Percentiles rank a stretch among this genome's conserved stretches.
Evolutionary conservation across 495 filamentous ascomycete species (phyloP).

Genomic region (Bathelium albidoporum): DNA sequence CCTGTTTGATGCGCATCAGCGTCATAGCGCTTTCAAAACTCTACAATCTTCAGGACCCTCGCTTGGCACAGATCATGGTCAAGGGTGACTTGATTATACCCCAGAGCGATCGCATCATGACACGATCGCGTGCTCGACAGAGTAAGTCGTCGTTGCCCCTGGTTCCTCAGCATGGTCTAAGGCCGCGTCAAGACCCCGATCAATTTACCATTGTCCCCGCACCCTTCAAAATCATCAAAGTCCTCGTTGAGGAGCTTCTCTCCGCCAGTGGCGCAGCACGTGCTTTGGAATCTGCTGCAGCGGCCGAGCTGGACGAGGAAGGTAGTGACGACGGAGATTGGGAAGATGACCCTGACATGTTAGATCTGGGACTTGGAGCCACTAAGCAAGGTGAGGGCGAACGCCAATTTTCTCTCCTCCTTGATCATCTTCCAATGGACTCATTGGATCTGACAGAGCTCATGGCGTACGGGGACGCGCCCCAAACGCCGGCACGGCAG

Average conservation of each 20-base stretch:
- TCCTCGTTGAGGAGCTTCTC: conserved; percentile 78
- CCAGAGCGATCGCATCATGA: conserved; percentile 77
- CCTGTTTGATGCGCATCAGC: conserved; percentile 29
- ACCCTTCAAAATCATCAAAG: conserved; percentile 89
- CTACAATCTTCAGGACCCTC: conserved; percentile 75
- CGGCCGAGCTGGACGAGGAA: conserved; percentile 30
- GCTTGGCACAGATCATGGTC: conserved; percentile 66
- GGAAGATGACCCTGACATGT: conserved; percentile 72
- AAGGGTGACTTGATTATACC: conserved; percentile 85
- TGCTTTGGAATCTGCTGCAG: conserved; percentile 25
- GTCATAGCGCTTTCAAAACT: conserved; percentile 86
- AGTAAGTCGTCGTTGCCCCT: conserved; percentile 34
- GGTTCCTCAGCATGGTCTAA: not conserved
- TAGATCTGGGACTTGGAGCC: conserved; percentile 52
- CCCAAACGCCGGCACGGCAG: conserved; percentile 48
- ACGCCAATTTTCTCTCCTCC: no score
- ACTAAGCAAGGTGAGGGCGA: conserved; percentile 23
- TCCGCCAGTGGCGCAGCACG: conserved; percentile 38
- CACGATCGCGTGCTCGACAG: conserved; percentile 71
- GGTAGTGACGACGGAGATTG: conserved; percentile 67
- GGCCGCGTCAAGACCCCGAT: conserved; percentile 51
- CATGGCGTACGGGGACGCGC: conserved; percentile 61
- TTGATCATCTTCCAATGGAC: not conserved
- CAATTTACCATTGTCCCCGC: conserved; percentile 81
- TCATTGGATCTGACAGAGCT: conserved; percentile 47